Conservation (phyloP, 176 grass and related monocot genomes). For the Puccinellia tenuiflora region DNA sequence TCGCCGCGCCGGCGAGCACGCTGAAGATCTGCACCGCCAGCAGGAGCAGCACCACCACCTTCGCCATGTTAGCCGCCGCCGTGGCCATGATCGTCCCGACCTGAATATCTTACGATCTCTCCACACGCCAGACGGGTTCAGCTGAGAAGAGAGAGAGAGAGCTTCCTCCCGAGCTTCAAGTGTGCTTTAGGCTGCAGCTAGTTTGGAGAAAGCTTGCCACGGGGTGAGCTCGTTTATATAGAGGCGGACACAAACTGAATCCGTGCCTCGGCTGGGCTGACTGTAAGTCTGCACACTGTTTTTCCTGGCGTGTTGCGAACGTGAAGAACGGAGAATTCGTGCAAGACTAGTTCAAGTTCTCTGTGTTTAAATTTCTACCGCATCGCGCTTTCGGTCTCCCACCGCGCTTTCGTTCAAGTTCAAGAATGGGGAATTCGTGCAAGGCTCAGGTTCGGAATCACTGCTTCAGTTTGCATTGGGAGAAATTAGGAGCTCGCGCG, state of each 20-base stretch:
- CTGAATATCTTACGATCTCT: neutral
- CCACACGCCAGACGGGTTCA: neutral
- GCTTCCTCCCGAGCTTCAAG: neutral
- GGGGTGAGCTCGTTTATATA: constrained; percentile 1
- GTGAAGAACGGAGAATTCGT: neutral
- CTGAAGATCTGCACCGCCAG: neutral
- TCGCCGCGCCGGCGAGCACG: constrained; percentile 8
- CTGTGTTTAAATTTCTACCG: neutral
- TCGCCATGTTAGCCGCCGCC: neutral
- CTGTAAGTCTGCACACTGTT: neutral
- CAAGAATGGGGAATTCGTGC: no score
- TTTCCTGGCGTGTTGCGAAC: neutral
- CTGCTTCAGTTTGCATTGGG: neutral
- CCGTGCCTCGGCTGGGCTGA: neutral
- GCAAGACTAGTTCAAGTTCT: constrained; percentile 7
- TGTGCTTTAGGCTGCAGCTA: neutral
- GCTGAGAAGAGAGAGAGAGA: neutral
- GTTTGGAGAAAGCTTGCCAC: neutral
- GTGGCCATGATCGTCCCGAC: neutral
- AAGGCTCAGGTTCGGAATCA: neutral
- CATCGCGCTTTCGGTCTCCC: neutral
- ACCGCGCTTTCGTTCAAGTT: no score
- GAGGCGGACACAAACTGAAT: neutral
- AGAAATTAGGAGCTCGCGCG: neutral
- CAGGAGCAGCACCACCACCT: constrained; percentile 2